Evolutionary conservation across 75 land plant species (phyloP), one percentile per base, ranked within the genome.

Genomic region (Azolla pinnata): DNA sequence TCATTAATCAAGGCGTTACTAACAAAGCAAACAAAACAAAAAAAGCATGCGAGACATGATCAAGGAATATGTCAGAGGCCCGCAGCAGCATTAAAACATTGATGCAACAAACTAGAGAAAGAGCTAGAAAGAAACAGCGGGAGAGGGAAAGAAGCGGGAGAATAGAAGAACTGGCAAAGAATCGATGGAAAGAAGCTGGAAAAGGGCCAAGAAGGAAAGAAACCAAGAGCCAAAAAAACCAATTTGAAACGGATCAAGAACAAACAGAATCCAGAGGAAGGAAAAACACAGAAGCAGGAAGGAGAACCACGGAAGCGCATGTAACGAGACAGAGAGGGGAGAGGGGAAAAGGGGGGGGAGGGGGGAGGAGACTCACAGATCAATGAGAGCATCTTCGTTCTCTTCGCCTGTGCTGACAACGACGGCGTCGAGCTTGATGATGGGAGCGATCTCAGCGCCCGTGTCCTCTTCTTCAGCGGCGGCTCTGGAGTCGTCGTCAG

Each of bases 371-470:
- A 57, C 74, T 74, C 40, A 74, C 76, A 74, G 54, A 38, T 74
- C 76, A 35, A 74, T 51, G 8, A 74, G 67, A 14, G 52, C 73
- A 2, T 74, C 73, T 23, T 74, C 76, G 32, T 74, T 69, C 74
- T 74, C 76, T 55, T 74, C 76, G 20, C 76, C 76, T 33, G 76
- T 74, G 46, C 61, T 69, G 18, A 74, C 74, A 2, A 61, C 47
- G 21, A 74, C 74, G 21, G 74, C 76, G 40, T 74, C 76, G 29
- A 74, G 67, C 60, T 54, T 68, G n/a, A 74, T 47, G 28, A 74
- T 74, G 30, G 76, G 76, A 21, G 76, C 76, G 29, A 74, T 29
- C 73, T 74, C 76, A 26, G 76, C 76, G 25, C 76, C 76, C 0
- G 76, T 74, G 38, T 74, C 76, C 47, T 74, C 76, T 56, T 74